These are phyloP conservation scores for Alternaria sp. DNA, from an alignment of 2,329 filamentous ascomycete species.

Conservation along the genomic window DNA sequence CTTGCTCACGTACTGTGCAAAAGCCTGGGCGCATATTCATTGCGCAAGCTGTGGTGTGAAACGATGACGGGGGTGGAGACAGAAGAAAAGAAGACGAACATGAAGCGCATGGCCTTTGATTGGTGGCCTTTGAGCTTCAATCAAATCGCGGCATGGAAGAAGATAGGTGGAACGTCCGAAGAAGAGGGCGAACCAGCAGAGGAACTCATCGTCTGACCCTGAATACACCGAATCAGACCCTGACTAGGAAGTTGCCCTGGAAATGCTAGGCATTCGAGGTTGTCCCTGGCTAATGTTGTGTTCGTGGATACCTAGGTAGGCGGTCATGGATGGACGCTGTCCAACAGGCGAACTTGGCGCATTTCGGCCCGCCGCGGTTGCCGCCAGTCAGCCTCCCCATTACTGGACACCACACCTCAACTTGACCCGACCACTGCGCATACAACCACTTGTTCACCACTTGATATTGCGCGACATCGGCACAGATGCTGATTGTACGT, in stretches of 20 bases:
- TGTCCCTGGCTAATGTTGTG: neutral
- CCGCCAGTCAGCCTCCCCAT: neutral
- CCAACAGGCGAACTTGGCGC: neutral
- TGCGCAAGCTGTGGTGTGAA: neutral
- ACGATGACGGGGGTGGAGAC: neutral
- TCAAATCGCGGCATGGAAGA: constrained; percentile 1
- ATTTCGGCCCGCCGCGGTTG: neutral
- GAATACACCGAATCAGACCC: neutral
- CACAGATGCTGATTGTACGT: no score
- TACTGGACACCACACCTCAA: neutral
- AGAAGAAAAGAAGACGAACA: neutral
- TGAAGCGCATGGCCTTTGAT: neutral
- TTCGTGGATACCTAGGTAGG: neutral
- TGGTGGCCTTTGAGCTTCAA: constrained; percentile 10
- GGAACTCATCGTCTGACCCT: neutral
- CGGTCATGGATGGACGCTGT: neutral
- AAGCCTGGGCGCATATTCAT: fast-evolving
- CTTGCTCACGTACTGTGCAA: neutral
- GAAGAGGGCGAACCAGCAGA: neutral
- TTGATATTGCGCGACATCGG: neutral
- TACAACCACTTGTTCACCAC: neutral
- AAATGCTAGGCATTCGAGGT: neutral
- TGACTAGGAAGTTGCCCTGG: neutral
- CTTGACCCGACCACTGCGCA: neutral
- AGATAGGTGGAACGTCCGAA: neutral